Base-by-base conservation (phyloP, 2,329 filamentous ascomycete genomes). In the Scorias spongiosa region DNA sequence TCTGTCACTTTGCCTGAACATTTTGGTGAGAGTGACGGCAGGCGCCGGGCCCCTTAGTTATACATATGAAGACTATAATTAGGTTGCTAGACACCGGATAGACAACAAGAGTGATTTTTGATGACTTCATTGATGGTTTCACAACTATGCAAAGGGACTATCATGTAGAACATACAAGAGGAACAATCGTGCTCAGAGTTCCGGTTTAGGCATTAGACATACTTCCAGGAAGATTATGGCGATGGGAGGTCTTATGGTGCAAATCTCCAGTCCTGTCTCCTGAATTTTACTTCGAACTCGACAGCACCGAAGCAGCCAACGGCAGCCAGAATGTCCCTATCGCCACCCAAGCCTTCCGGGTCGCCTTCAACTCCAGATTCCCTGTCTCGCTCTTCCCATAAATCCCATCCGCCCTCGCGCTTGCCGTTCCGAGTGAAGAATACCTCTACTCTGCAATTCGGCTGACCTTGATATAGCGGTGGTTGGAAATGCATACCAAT, bases 321-420 rank as follows among this genome's bases (percentile, higher is more conserved):
- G 1, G 81, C 77, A 12, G 77, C 79, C 54, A 76, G 78, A 45
- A 88, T 49, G 58, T 89, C 84, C 17, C 38, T 14, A n/a, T 28
- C 71, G 0, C 83, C 83, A 57, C 84, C 78, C 40, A 89, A 61
- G 0, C 84, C 84, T 4, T 64, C 69, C 1, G 82, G 74, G 11
- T 66, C 63, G 0, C 78, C 75, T 45, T 75, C 60, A 53, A 81
- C 77, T 54, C 32, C 32, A 14, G 74, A 63, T 50, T 74, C 65
- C 2, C 66, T 63, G 58, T 89, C 84, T 43, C 74, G 70, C 66
- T 85, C 80, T 65, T 88, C 83, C 52, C 85, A 77, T 39, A 88
- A 58, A 58, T 84, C 71, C 84, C 84, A 91, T 0, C 70, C 65
- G 0, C 74, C 78, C 0, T 64, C 68, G 48, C 67, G 65, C 43